A percentile compares a stretch with the other conserved stretches of the same genome.
phyloP scores from a whole-genome alignment of 306 rosid species.

The Rosa rugosa region DNA sequence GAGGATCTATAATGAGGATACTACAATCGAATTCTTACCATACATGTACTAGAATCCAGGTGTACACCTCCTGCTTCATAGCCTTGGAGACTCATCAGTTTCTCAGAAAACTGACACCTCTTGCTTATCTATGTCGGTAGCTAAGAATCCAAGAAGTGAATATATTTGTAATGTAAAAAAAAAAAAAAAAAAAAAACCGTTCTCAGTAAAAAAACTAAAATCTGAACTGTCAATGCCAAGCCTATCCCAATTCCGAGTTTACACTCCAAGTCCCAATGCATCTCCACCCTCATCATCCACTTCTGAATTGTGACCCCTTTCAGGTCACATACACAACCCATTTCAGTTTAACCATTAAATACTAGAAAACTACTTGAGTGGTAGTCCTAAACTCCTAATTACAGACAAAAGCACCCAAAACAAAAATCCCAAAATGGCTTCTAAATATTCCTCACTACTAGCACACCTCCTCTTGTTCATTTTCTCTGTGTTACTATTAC shows the following conservation, averaged over 20 bases:
- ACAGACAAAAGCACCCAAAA: not conserved
- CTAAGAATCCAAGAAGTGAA: too few relatives aligned
- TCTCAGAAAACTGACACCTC: too few relatives aligned
- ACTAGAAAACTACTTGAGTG: not conserved
- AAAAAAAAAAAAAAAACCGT: too few relatives aligned
- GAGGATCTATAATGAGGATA: too few relatives aligned
- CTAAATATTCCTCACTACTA: not conserved
- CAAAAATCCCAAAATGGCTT: constrained; percentile 1
- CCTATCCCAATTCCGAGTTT: not conserved
- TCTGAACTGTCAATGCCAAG: not conserved
- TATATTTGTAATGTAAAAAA: too few relatives aligned
- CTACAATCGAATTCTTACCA: too few relatives aligned
- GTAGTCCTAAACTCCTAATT: not conserved
- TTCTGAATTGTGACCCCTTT: not conserved
- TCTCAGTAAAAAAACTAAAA: too few relatives aligned
- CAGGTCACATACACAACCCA: not conserved
- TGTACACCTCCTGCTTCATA: too few relatives aligned
- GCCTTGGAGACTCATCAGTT: too few relatives aligned
- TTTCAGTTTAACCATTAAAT: not conserved
- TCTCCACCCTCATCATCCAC: not conserved
- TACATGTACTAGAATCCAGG: too few relatives aligned
- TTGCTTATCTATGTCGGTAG: too few relatives aligned
- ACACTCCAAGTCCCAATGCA: not conserved
- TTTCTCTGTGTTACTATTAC: not conserved
- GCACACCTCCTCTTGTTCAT: not conserved